phyloP scores from a whole-genome alignment of 192 early-diverging fungal species.

The Spizellomyces sp. region DNA sequence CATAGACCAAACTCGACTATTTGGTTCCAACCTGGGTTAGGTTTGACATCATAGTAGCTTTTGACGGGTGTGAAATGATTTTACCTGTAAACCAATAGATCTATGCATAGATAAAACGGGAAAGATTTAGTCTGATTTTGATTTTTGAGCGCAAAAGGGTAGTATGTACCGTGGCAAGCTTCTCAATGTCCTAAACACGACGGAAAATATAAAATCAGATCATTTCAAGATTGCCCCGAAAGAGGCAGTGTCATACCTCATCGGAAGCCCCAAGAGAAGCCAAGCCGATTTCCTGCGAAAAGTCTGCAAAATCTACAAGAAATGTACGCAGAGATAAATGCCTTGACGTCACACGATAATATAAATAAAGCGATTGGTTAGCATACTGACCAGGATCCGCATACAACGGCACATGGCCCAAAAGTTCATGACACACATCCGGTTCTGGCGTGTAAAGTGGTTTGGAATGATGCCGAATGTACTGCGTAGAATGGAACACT shows the following conservation, averaged over 20 bases:
- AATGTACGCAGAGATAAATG: no score
- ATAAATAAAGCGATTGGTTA: constrained; percentile 43
- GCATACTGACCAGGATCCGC: constrained; percentile 45
- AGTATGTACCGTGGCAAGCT: constrained; percentile 67
- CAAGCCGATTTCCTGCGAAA: constrained; percentile 83
- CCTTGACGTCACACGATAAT: no score
- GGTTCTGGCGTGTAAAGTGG: constrained; percentile 93
- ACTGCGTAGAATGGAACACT: constrained; percentile 97
- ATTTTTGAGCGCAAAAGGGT: no score
- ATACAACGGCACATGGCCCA: constrained; percentile 82
- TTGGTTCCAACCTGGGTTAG: constrained; percentile 37
- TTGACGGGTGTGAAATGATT: constrained; percentile 51
- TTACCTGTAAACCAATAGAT: constrained; percentile 77
- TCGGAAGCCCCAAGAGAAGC: constrained; percentile 91
- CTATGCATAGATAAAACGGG: not conserved
- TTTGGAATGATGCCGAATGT: constrained; percentile 90
- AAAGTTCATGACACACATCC: constrained; percentile 94
- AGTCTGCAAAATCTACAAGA: constrained; percentile 85
- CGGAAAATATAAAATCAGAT: no score
- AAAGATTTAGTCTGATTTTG: no score
- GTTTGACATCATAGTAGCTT: no score
- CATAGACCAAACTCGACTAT: constrained; percentile 90
- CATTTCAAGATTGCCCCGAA: no score
- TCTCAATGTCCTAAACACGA: constrained; percentile 67
- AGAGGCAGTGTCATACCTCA: constrained; percentile 30